These are phyloP conservation scores for Prunus salicina DNA, from an alignment of 306 rosid species.

Conservation along the genomic window DNA sequence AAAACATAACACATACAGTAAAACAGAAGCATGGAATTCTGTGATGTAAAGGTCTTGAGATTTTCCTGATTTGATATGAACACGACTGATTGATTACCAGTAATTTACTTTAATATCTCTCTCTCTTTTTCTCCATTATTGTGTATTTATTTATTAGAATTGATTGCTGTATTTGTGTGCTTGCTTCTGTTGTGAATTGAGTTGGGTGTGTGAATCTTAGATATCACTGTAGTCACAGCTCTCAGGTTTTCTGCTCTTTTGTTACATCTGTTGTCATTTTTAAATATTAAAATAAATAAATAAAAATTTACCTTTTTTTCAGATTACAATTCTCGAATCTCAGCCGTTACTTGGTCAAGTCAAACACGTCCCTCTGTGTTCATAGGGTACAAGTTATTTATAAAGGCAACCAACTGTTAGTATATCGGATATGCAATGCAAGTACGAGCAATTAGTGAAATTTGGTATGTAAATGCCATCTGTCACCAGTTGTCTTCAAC, in stretches of 20 bases:
- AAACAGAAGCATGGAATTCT: conserved; percentile 42
- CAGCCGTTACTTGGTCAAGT: conserved; percentile 13
- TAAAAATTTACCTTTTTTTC: neutral
- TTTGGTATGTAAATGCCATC: neutral
- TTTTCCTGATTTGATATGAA: conserved; percentile 43
- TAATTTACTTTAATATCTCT: conserved; percentile 14
- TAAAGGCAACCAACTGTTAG: neutral
- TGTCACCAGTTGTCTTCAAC: neutral
- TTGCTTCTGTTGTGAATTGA: conserved; percentile 1
- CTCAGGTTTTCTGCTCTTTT: neutral
- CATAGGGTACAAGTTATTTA: neutral
- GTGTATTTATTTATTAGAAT: neutral
- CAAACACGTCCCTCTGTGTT: conserved; percentile 14
- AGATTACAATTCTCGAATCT: neutral
- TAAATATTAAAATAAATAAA: neutral
- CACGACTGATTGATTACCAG: conserved; percentile 36
- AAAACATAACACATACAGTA: conserved; percentile 48
- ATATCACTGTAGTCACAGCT: conserved; percentile 9
- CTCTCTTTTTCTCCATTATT: neutral
- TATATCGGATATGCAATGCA: neutral
- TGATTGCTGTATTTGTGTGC: conserved; percentile 23
- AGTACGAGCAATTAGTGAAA: neutral
- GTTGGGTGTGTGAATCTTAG: neutral
- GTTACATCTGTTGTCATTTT: neutral
- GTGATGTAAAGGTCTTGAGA: conserved; percentile 24